Conservation (phyloP, 1,139 yeast species). For the Pneumocystis sp. region DNA sequence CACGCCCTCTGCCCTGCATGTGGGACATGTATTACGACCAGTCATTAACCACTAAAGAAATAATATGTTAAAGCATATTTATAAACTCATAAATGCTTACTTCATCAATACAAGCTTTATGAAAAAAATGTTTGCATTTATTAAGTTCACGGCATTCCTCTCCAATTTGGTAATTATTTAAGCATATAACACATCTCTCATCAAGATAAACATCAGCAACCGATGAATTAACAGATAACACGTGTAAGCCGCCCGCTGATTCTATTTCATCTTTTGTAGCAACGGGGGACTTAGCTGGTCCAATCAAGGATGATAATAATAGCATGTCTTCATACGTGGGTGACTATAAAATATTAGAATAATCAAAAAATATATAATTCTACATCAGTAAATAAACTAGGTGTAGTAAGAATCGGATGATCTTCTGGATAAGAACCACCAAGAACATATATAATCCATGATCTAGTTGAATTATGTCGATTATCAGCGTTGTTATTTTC, state of each 20-base stretch:
- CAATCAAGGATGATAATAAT: slow-evolving; percentile 31
- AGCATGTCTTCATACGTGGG: slow-evolving; percentile 38
- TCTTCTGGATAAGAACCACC: slow-evolving; percentile 35
- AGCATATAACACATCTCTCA: slow-evolving; percentile 38
- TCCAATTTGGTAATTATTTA: slow-evolving; percentile 31
- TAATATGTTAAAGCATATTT: neutral
- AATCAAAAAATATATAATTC: neutral
- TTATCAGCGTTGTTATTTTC: slow-evolving; percentile 6
- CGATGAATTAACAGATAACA: slow-evolving; percentile 13
- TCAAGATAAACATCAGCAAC: slow-evolving; percentile 9
- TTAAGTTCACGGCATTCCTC: slow-evolving; percentile 33
- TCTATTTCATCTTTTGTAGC: slow-evolving; percentile 30
- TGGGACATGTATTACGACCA: slow-evolving; percentile 43
- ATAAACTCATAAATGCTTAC: neutral
- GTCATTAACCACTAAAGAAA: slow-evolving; percentile 31
- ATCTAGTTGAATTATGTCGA: slow-evolving; percentile 16
- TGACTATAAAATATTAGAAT: slow-evolving; percentile 13
- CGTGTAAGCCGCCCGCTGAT: slow-evolving; percentile 26
- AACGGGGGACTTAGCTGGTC: slow-evolving; percentile 32
- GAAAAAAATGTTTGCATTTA: slow-evolving; percentile 37
- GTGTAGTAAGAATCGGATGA: slow-evolving; percentile 36
- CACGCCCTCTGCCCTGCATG: slow-evolving; percentile 39
- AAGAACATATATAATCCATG: slow-evolving; percentile 39
- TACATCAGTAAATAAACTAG: slow-evolving; percentile 31
- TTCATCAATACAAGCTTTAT: slow-evolving; percentile 38